Evolutionary conservation across 371 early-diverging fungal species (phyloP).

Genomic region (Dichotomocladium elegans): DNA sequence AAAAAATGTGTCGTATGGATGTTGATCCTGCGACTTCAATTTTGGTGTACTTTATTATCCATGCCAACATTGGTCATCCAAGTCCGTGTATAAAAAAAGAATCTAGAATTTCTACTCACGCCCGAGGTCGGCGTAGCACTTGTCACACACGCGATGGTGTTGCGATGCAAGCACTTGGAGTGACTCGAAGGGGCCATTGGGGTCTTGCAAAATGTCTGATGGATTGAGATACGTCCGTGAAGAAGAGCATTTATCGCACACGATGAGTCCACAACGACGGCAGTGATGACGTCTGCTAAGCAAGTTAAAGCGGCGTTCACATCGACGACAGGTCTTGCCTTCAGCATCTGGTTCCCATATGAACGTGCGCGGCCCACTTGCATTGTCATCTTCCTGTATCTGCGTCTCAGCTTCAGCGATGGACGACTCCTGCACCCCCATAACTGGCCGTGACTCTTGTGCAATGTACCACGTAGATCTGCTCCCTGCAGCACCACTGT

Average conservation of each 20-base stretch:
- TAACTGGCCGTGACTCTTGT: no score
- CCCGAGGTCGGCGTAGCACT: slow-evolving; percentile 36
- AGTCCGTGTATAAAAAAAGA: no score
- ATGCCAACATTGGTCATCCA: no score
- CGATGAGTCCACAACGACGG: slow-evolving; percentile 78
- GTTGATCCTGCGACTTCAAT: no score
- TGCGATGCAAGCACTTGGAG: slow-evolving; percentile 33
- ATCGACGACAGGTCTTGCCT: slow-evolving; percentile 61
- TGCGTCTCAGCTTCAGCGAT: not conserved
- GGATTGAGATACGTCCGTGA: slow-evolving; percentile 48
- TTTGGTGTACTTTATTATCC: no score
- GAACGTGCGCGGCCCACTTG: slow-evolving; percentile 15
- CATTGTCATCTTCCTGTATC: not conserved
- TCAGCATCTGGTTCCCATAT: slow-evolving; percentile 74
- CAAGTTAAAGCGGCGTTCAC: slow-evolving; percentile 60
- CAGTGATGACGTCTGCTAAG: slow-evolving; percentile 78
- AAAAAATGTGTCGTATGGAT: no score
- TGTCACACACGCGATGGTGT: slow-evolving; percentile 57
- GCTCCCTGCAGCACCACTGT: slow-evolving; percentile 5
- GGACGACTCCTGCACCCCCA: not conserved
- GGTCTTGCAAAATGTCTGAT: slow-evolving; percentile 51
- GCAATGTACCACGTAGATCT: no score
- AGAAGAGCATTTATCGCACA: slow-evolving; percentile 71
- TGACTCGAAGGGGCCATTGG: slow-evolving; percentile 21
- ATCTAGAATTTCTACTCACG: not conserved